Percentiles rank a stretch among this genome's conserved stretches.
Conservation (phyloP, 2,329 filamentous ascomycete genomes). For the Reticulascus tulasneorum region DNA sequence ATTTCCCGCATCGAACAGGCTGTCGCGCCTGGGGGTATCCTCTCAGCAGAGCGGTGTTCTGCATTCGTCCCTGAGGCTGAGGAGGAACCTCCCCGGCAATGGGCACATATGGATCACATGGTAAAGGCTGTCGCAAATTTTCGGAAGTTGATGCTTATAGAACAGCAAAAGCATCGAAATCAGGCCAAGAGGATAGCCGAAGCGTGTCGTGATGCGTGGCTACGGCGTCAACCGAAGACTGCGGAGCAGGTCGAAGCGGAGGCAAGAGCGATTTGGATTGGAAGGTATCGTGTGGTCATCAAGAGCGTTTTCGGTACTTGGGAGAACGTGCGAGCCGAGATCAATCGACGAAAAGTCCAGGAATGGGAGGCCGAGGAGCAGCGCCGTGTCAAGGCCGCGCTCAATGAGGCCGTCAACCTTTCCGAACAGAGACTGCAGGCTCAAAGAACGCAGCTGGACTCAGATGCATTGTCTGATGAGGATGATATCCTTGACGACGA, state of each 20-base stretch:
- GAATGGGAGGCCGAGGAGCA: slow-evolving; percentile 65
- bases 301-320: slow-evolving; percentile 53
- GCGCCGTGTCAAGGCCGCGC: slow-evolving; percentile 60
- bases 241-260: slow-evolving; percentile 80
- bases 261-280: slow-evolving; percentile 61
- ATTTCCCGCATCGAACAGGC: slow-evolving; percentile 69
- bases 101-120: slow-evolving; percentile 84
- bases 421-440: slow-evolving; percentile 67
- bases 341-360: slow-evolving; percentile 55
- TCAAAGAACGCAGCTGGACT: slow-evolving; percentile 50
- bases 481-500: slow-evolving; percentile 45
- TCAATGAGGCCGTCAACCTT: slow-evolving; percentile 69
- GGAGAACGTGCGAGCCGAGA: slow-evolving; percentile 60
- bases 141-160: slow-evolving; percentile 71
- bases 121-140: slow-evolving; percentile 76
- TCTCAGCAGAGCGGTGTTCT: slow-evolving; percentile 67
- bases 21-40: slow-evolving; percentile 67
- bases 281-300: slow-evolving; percentile 68
- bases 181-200: slow-evolving; percentile 76
- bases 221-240: slow-evolving; percentile 68
- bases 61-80: slow-evolving; percentile 67
- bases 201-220: slow-evolving; percentile 73
- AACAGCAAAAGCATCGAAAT: slow-evolving; percentile 73
- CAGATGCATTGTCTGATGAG: slow-evolving; percentile 43
- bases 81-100: slow-evolving; percentile 74